These are phyloP conservation scores for Tritrichomonas musculus DNA, from an alignment of 208 protist genomes.

Conservation along the genomic window DNA sequence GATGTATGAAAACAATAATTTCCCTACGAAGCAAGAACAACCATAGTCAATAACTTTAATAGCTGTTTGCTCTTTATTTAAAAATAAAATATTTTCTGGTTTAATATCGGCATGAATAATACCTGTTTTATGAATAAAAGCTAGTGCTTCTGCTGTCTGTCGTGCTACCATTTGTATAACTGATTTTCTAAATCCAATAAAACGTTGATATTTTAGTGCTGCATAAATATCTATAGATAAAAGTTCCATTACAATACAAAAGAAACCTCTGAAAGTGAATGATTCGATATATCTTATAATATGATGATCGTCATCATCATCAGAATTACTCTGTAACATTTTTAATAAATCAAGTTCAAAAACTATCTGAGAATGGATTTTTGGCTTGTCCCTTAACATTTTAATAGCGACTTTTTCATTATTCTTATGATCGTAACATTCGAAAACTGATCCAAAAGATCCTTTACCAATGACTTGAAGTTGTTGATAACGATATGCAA, in stretches of 20 bases:
- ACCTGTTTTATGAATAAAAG: not conserved
- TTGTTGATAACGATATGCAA: not conserved
- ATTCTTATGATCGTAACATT: not conserved
- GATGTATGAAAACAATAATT: slow-evolving; percentile 56
- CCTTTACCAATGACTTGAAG: not conserved
- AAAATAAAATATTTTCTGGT: slow-evolving; percentile 59
- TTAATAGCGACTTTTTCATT: not conserved
- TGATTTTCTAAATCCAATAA: not conserved
- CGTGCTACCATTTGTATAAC: not conserved
- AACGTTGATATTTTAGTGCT: not conserved
- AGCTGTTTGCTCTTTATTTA: not conserved
- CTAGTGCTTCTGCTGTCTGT: not conserved
- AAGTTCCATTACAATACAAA: not conserved
- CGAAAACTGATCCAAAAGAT: not conserved
- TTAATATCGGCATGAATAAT: slow-evolving; percentile 56
- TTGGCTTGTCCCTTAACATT: not conserved
- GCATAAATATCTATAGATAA: not conserved
- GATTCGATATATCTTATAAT: not conserved
- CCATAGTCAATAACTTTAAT: slow-evolving; percentile 58
- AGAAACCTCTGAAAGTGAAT: not conserved
- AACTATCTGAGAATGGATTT: not conserved
- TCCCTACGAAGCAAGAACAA: slow-evolving; percentile 40
- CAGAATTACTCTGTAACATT: not conserved
- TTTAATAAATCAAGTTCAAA: not conserved
- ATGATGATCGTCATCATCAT: not conserved